phyloP scores from a whole-genome alignment of 2,329 filamentous ascomycete genomes.

The Arthrobotrys conoides region DNA sequence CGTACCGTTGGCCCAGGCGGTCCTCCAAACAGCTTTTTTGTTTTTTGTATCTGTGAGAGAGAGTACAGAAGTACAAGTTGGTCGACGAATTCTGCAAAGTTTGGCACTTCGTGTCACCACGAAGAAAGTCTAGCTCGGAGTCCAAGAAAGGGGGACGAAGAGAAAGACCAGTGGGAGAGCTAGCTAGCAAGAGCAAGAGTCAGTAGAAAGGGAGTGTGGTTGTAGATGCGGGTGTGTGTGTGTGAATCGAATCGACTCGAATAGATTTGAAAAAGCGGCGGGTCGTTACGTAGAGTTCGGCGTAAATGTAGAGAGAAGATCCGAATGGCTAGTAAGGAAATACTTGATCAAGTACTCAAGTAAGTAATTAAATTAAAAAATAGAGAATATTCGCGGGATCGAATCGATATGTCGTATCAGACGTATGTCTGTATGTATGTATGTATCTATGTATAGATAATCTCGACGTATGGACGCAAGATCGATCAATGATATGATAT shows the following conservation, averaged over 20 bases:
- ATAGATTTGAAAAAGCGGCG: too few relatives aligned
- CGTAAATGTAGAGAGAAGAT: neutral
- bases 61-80: constrained; percentile 53
- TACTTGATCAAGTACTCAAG: too few relatives aligned
- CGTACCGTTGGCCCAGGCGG: constrained; percentile 35
- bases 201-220: neutral
- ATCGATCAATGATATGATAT: neutral
- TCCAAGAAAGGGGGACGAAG: constrained; percentile 27
- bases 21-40: constrained; percentile 24
- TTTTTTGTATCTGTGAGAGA: constrained; percentile 11
- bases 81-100: constrained; percentile 53
- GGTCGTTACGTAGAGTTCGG: constrained; percentile 13
- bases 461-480: neutral
- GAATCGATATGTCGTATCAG: constrained; percentile 1
- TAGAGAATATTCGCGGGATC: too few relatives aligned
- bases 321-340: neutral
- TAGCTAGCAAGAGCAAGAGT: constrained; percentile 4
- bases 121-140: constrained; percentile 33
- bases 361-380: too few relatives aligned
- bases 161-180: neutral
- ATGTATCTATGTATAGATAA: neutral
- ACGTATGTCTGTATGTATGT: neutral
- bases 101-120: constrained; percentile 58
- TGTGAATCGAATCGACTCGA: neutral
- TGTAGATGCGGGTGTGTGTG: neutral